phyloP scores from a whole-genome alignment of 805 yeast genomes.

The Nakazawaea peltata region DNA sequence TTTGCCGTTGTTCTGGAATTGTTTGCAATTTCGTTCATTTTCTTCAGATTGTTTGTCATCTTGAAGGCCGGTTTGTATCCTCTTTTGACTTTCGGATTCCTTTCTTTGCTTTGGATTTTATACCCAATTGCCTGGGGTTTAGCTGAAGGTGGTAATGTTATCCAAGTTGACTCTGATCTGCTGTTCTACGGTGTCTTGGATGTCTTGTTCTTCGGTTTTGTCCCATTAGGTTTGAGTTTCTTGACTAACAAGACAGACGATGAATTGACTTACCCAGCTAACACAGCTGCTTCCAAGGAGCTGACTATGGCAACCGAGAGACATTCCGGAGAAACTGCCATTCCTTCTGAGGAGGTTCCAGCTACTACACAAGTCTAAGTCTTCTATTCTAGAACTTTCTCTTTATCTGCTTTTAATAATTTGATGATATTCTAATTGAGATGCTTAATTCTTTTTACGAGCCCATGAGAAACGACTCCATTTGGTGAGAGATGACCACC shows the following conservation, averaged over 20 bases:
- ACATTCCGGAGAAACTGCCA: constrained; percentile 10
- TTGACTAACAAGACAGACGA: constrained; percentile 6
- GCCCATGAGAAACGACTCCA: too few relatives aligned
- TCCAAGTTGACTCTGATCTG: constrained; percentile 50
- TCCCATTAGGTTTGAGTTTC: constrained; percentile 14
- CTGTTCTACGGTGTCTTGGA: constrained; percentile 55
- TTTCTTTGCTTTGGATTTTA: constrained; percentile 36
- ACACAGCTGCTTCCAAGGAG: constrained; percentile 1
- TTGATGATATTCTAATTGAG: too few relatives aligned
- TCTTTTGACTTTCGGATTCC: constrained; percentile 11
- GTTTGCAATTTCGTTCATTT: constrained; percentile 22
- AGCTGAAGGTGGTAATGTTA: constrained; percentile 56
- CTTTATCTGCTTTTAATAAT: too few relatives aligned
- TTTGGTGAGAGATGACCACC: too few relatives aligned
- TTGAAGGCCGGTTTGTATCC: constrained; percentile 1
- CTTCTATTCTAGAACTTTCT: too few relatives aligned
- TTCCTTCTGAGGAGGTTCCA: constrained; percentile 2
- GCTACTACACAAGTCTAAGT: background rate
- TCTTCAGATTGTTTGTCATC: constrained; percentile 4
- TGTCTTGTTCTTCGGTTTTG: constrained; percentile 29
- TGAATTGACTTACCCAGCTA: constrained; percentile 9
- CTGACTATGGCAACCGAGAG: background rate
- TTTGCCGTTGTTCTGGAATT: constrained; percentile 40
- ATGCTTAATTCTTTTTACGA: too few relatives aligned
- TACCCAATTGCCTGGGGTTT: constrained; percentile 47